These are phyloP conservation scores for Acer yangbiense DNA, from an alignment of 345 rosid species.

Conservation along the genomic window DNA sequence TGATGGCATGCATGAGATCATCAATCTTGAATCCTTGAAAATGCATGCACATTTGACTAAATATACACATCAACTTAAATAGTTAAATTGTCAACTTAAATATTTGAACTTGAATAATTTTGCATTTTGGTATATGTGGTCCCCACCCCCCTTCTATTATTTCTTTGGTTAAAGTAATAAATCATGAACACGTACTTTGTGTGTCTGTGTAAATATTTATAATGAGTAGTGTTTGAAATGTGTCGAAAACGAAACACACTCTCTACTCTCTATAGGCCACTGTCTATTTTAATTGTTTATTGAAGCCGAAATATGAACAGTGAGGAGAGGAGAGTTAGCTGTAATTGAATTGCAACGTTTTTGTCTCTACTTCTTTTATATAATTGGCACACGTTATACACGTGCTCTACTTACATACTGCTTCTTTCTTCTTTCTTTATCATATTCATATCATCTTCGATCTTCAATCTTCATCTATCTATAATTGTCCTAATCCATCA, in stretches of 20 bases:
- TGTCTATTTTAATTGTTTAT: no score
- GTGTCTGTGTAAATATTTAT: no score
- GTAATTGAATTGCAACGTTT: not conserved
- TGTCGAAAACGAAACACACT: not conserved
- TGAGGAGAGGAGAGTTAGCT: not conserved
- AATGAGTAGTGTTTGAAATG: not conserved
- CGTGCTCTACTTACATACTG: not conserved
- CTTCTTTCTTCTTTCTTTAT: no score
- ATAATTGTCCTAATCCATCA: no score
- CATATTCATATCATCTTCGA: no score
- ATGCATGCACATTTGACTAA: not conserved
- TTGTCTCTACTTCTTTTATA: not conserved
- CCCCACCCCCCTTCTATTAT: no score
- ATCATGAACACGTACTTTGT: no score
- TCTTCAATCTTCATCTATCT: no score
- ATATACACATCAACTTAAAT: no score
- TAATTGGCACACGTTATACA: not conserved
- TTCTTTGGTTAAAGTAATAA: no score
- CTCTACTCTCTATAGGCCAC: not conserved
- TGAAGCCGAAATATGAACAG: slow-evolving; percentile 6
- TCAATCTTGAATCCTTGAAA: no score
- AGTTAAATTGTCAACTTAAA: not conserved
- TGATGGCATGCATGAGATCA: slow-evolving; percentile 17
- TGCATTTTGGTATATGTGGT: no score
- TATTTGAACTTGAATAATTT: not conserved